phyloP scores from a whole-genome alignment of 768 basidiomycete species.

The Russula lepida region DNA sequence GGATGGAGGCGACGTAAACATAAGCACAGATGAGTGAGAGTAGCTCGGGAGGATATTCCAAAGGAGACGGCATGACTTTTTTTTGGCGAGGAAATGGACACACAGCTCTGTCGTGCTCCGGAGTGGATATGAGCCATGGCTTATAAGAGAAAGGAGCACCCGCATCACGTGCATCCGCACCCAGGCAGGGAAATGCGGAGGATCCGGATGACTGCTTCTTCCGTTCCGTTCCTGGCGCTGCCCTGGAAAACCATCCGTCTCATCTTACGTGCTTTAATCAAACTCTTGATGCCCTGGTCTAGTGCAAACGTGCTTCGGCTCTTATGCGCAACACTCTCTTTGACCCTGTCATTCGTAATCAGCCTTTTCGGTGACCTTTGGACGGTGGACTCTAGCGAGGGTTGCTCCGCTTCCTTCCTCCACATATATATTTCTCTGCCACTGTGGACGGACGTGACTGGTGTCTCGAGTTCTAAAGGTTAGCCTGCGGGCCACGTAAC shows the following conservation, averaged over 20 bases:
- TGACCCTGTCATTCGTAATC: not conserved
- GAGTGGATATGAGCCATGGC: not conserved
- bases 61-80: constrained; percentile 22
- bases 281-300: not conserved
- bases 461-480: not conserved
- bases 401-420: not conserved
- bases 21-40: constrained; percentile 65
- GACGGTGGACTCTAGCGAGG: not conserved
- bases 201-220: too few relatives aligned
- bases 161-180: constrained; percentile 1
- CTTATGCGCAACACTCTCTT: not conserved
- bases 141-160: not conserved
- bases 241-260: not conserved
- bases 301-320: constrained; percentile 14
- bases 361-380: not conserved
- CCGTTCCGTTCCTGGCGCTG: not conserved
- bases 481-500: not conserved
- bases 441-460: not conserved
- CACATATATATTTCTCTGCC: not conserved
- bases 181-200: not conserved
- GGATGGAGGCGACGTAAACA: constrained; percentile 56
- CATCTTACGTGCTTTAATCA: not conserved
- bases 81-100: not conserved
- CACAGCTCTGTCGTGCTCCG: not conserved
- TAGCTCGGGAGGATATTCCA: constrained; percentile 61